These are phyloP conservation scores for Meyerozyma guilliermondii DNA, from an alignment of 1,139 yeast genomes.

Conservation along the genomic window DNA sequence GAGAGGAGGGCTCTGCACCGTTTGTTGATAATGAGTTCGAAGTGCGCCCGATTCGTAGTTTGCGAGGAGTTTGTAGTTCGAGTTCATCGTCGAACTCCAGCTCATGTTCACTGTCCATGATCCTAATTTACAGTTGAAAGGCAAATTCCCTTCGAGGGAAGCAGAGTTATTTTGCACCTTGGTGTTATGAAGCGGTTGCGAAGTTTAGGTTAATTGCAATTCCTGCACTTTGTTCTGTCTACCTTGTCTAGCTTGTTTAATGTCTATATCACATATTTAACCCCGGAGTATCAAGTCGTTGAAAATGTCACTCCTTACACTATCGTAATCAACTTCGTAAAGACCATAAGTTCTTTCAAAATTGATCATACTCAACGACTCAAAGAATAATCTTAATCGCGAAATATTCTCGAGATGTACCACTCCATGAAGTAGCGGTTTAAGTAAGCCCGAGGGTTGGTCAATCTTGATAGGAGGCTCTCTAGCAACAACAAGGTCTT, in stretches of 20 bases:
- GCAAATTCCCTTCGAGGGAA: neutral
- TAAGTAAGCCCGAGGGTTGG: constrained; percentile 17
- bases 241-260: too few relatives aligned
- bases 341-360: constrained; percentile 70
- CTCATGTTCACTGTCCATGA: constrained; percentile 1
- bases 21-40: neutral
- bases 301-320: constrained; percentile 51
- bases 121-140: neutral
- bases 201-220: neutral
- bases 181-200: neutral
- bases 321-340: constrained; percentile 39
- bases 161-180: neutral
- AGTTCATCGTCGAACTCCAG: constrained; percentile 2
- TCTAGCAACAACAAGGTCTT: constrained; percentile 32
- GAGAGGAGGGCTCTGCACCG: neutral
- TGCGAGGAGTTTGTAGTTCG: constrained; percentile 1
- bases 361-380: constrained; percentile 62
- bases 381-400: constrained; percentile 63
- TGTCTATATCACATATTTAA: neutral
- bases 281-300: constrained; percentile 32
- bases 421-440: constrained; percentile 48
- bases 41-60: neutral
- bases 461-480: constrained; percentile 28
- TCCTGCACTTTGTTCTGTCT: neutral
- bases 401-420: constrained; percentile 39